These are phyloP conservation scores for Gentiana macrophylla DNA, from an alignment of 257 asterid genomes.

Conservation along the genomic window DNA sequence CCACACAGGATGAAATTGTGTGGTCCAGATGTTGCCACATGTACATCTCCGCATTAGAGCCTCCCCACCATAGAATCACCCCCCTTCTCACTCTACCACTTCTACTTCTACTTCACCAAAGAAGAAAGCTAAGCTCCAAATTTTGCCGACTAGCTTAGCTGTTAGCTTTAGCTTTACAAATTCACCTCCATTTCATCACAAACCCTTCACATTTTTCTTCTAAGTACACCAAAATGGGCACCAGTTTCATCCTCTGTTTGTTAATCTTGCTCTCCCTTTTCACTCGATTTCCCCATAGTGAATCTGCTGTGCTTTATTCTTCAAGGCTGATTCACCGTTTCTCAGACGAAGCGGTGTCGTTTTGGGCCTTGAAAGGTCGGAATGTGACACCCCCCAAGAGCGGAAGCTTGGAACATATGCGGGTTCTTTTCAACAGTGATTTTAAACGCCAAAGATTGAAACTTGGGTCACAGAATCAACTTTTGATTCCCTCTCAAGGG, in stretches of 20 bases:
- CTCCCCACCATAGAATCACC: no score
- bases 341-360: conserved; percentile 40
- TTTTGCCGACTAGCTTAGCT: neutral
- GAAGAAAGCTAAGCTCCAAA: neutral
- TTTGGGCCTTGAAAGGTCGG: conserved; percentile 21
- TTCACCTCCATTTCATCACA: neutral
- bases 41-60: no score
- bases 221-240: neutral
- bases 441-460: conserved; percentile 56
- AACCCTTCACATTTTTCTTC: neutral
- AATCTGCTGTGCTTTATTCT: conserved; percentile 23
- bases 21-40: no score
- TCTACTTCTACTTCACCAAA: no score
- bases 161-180: neutral
- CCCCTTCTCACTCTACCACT: no score
- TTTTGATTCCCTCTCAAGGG: conserved; percentile 24
- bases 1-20: no score
- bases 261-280: conserved; percentile 6
- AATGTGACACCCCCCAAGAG: conserved; percentile 34
- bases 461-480: conserved; percentile 23
- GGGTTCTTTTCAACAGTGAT: conserved; percentile 43
- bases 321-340: conserved; percentile 49
- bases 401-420: conserved; percentile 38
- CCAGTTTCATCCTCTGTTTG: conserved; percentile 1
- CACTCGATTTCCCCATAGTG: conserved; percentile 2